Percentiles rank a stretch among this genome's conserved stretches.
These are phyloP conservation scores for Aspergillus hortae DNA, from an alignment of 2,329 filamentous ascomycete genomes.

Conservation along the genomic window DNA sequence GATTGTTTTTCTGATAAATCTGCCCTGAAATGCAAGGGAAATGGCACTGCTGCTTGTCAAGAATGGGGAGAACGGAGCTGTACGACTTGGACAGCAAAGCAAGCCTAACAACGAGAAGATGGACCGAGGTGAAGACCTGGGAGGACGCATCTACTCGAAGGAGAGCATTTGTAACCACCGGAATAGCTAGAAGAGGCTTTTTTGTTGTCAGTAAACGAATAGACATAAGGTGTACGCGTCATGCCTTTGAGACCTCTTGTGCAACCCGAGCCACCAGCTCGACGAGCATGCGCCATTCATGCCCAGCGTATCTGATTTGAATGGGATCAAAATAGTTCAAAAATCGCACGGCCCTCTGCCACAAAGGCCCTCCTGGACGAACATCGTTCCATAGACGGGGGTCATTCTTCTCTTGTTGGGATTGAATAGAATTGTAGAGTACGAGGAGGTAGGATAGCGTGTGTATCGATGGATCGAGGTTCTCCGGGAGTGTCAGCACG, in stretches of 20 bases:
- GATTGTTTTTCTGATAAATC: constrained; percentile 18
- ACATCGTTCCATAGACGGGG: constrained; percentile 37
- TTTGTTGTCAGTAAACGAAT: constrained; percentile 12
- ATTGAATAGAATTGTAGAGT: constrained; percentile 48
- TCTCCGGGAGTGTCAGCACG: constrained; percentile 14
- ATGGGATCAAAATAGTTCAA: constrained; percentile 51
- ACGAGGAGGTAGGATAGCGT: constrained; percentile 58
- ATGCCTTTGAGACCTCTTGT: constrained; percentile 33
- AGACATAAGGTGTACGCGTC: background rate
- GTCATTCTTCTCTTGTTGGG: constrained; percentile 31
- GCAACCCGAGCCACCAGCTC: constrained; percentile 30
- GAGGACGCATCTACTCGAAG: constrained; percentile 42
- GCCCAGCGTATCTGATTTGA: constrained; percentile 44
- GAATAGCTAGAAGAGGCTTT: constrained; percentile 39
- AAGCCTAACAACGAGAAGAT: constrained; percentile 38
- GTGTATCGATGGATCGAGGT: constrained; percentile 55
- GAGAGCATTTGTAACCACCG: constrained; percentile 41
- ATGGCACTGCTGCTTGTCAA: constrained; percentile 41
- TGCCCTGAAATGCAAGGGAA: constrained; percentile 32
- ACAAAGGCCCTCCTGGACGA: constrained; percentile 45
- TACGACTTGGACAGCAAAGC: constrained; percentile 43
- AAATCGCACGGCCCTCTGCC: constrained; percentile 49
- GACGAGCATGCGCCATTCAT: constrained; percentile 35
- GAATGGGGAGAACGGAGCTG: constrained; percentile 35
- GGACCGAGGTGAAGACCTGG: constrained; percentile 42